Evolutionary conservation across 441 rosid species (phyloP).

Genomic region (Capsella rubella): DNA sequence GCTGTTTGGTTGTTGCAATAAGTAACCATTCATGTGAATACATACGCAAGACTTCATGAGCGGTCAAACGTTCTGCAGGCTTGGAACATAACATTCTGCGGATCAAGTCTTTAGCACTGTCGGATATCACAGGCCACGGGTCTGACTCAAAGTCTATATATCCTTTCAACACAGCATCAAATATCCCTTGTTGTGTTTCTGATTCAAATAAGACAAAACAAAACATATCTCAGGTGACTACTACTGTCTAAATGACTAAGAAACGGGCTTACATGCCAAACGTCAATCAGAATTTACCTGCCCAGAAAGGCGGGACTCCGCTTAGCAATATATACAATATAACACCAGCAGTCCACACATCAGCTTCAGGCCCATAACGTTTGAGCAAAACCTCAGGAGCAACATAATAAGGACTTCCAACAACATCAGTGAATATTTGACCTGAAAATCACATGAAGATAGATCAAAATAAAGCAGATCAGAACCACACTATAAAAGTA

Average conservation of each 20-base stretch:
- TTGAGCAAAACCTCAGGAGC: conserved; percentile 96
- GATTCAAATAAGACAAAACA: conserved; percentile 13
- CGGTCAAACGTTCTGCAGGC: conserved; percentile 82
- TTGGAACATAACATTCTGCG: conserved; percentile 76
- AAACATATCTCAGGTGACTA: conserved; percentile 23
- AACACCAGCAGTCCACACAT: conserved; percentile 99
- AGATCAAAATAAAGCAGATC: neutral
- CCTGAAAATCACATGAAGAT: conserved; percentile 49
- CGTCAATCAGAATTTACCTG: conserved; percentile 56
- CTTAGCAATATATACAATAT: conserved; percentile 91
- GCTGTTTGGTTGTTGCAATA: neutral
- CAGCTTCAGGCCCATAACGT: conserved; percentile 95
- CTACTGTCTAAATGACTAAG: neutral
- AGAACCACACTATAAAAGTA: neutral
- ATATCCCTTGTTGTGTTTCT: conserved; percentile 98
- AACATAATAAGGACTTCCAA: conserved; percentile 96
- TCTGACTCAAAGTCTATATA: conserved; percentile 87
- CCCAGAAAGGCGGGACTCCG: conserved; percentile 99
- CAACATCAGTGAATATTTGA: conserved; percentile 86
- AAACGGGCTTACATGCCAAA: neutral
- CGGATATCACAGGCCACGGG: conserved; percentile 96
- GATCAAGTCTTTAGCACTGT: conserved; percentile 90
- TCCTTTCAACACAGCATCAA: conserved; percentile 96
- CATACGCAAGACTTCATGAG: conserved; percentile 96
- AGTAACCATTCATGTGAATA: conserved; percentile 15